Evolutionary conservation across 176 grass and related monocot species (phyloP).

Genomic region (Avena eriantha): DNA sequence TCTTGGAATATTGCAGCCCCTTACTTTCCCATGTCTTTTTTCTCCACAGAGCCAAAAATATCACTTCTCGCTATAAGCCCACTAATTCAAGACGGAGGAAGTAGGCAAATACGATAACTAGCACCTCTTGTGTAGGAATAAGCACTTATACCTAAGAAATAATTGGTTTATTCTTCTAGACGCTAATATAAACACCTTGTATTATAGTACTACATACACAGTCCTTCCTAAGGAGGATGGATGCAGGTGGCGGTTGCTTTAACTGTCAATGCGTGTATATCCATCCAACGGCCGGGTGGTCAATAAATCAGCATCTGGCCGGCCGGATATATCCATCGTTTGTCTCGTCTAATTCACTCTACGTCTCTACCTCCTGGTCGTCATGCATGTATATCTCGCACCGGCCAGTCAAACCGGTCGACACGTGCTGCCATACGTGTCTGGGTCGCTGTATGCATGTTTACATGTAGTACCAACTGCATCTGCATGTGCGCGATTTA

Average conservation of each 20-base stretch:
- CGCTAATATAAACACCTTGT: too few species aligned
- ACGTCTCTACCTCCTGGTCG: neutral
- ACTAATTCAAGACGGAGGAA: too few species aligned
- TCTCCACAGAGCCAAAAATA: too few species aligned
- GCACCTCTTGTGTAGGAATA: too few species aligned
- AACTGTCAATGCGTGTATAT: slow-evolving; percentile 28
- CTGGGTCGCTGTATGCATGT: neutral
- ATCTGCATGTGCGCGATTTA: neutral
- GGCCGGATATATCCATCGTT: neutral
- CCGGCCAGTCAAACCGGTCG: slow-evolving; percentile 19
- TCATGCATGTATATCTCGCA: neutral
- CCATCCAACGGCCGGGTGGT: neutral
- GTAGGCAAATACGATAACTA: too few species aligned
- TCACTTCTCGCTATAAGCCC: too few species aligned
- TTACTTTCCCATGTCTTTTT: too few species aligned
- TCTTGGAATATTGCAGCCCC: too few species aligned
- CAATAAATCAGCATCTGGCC: neutral
- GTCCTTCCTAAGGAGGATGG: too few species aligned
- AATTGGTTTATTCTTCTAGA: too few species aligned
- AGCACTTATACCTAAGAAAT: too few species aligned
- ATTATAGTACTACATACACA: too few species aligned
- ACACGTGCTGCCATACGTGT: slow-evolving; percentile 11
- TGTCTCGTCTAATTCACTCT: slow-evolving; percentile 22
- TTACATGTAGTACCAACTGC: neutral
- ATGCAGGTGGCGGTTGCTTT: slow-evolving; percentile 3